phyloP scores from a whole-genome alignment of 345 rosid species.

The Cardamine chenopodiifolia region DNA sequence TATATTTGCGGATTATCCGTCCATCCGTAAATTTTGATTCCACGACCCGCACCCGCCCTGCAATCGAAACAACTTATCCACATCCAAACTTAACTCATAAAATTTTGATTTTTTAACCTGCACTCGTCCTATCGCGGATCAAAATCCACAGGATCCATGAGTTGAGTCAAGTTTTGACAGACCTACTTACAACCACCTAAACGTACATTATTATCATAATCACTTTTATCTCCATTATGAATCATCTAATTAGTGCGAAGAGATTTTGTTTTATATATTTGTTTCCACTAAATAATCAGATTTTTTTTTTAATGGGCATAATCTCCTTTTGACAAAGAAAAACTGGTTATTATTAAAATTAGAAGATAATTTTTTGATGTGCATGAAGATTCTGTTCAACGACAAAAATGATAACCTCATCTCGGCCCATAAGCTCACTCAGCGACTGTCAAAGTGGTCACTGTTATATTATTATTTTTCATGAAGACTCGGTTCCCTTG shows the following conservation, averaged over 20 bases:
- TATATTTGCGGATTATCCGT: too few relatives aligned
- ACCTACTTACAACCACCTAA: background rate
- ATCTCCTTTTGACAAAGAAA: background rate
- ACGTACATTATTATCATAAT: background rate
- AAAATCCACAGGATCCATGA: too few relatives aligned
- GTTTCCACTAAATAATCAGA: background rate
- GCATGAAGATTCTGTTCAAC: background rate
- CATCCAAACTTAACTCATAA: too few relatives aligned
- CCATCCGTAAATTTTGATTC: too few relatives aligned
- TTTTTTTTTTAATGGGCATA: background rate
- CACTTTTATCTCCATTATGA: slow-evolving; percentile 3
- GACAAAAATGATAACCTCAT: background rate
- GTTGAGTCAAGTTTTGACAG: too few relatives aligned
- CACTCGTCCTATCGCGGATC: too few relatives aligned
- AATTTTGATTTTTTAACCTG: too few relatives aligned
- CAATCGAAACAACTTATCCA: too few relatives aligned
- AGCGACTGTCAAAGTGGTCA: background rate
- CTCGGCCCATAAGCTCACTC: background rate
- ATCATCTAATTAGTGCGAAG: background rate
- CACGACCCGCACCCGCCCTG: too few relatives aligned
- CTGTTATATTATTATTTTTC: too few relatives aligned
- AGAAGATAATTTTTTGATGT: background rate
- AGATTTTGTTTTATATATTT: background rate
- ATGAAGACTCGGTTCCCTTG: background rate
- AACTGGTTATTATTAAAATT: background rate